Evolutionary conservation across 2,329 filamentous ascomycete genomes (phyloP).

Genomic region (Cladorrhinum sp.): DNA sequence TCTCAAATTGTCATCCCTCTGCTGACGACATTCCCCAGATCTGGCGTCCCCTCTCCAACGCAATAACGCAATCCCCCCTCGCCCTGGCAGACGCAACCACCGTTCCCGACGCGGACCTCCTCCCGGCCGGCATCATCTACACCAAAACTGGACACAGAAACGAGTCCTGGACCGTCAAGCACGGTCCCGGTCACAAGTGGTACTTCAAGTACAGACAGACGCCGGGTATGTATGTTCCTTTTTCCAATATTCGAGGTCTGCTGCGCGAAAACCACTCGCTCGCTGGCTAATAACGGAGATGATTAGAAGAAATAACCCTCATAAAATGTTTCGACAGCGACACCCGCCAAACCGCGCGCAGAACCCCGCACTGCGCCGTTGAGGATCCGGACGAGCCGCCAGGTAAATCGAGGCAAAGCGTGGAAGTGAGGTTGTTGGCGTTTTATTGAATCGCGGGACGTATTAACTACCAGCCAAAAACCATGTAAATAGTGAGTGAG

Average conservation of each 20-base stretch:
- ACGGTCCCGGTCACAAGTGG: slow-evolving; percentile 43
- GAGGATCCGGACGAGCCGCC: slow-evolving; percentile 31
- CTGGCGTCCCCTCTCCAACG: slow-evolving; percentile 8
- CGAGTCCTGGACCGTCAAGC: slow-evolving; percentile 26
- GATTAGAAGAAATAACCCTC: slow-evolving; percentile 44
- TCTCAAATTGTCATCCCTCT: not conserved
- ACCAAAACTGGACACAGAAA: slow-evolving; percentile 24
- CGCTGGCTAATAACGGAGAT: too few relatives aligned
- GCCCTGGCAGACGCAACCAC: slow-evolving; percentile 37
- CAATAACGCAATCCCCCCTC: slow-evolving; percentile 36
- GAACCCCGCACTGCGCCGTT: slow-evolving; percentile 24
- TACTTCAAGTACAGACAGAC: slow-evolving; percentile 49
- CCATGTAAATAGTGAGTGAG: too few relatives aligned
- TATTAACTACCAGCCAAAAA: too few relatives aligned
- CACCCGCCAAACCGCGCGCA: slow-evolving; percentile 39
- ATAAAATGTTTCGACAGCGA: slow-evolving; percentile 60
- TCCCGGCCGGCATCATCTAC: slow-evolving; percentile 35
- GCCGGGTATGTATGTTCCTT: slow-evolving; percentile 29
- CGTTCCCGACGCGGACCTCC: slow-evolving; percentile 37
- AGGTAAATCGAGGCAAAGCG: slow-evolving; percentile 48
- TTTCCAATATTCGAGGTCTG: too few relatives aligned
- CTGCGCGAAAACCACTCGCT: too few relatives aligned
- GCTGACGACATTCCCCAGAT: not conserved
- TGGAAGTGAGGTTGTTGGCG: slow-evolving; percentile 19
- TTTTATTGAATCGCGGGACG: slow-evolving; percentile 7